Evolutionary conservation across 2,329 filamentous ascomycete species (phyloP).

Genomic region (Alternaria brassicae): DNA sequence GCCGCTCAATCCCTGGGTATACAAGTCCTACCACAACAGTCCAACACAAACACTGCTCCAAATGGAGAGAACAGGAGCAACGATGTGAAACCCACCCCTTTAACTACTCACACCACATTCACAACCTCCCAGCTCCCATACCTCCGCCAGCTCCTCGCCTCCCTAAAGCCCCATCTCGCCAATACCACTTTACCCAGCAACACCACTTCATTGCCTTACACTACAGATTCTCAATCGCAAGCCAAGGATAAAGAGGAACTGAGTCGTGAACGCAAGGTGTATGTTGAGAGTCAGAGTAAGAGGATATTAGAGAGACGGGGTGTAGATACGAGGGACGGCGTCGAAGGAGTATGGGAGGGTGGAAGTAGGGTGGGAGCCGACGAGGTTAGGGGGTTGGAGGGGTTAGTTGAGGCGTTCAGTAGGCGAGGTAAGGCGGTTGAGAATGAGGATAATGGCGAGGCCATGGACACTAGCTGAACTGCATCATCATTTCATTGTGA

Average conservation of each 20-base stretch:
- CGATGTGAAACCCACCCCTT: conserved; percentile 49
- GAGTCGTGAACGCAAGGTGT: conserved; percentile 75
- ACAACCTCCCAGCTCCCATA: conserved; percentile 83
- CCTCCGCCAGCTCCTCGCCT: conserved; percentile 72
- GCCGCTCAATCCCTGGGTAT: conserved; percentile 58
- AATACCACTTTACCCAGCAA: conserved; percentile 43
- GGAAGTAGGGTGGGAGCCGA: conserved; percentile 29
- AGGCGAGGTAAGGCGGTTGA: conserved; percentile 5
- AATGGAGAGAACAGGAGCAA: not conserved
- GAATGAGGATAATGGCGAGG: conserved; percentile 23
- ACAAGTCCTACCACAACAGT: conserved; percentile 40
- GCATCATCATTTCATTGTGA: not conserved
- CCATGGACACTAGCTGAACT: conserved; percentile 34
- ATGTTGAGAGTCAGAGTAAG: conserved; percentile 81
- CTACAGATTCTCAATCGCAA: not conserved
- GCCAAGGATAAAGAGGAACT: conserved; percentile 51
- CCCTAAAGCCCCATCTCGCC: conserved; percentile 69
- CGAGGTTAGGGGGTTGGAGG: conserved; percentile 43
- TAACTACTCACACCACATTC: conserved; percentile 77
- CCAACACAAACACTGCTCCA: conserved; percentile 21
- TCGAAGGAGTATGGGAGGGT: conserved; percentile 41
- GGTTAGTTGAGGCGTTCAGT: conserved; percentile 28
- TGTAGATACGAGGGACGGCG: conserved; percentile 60
- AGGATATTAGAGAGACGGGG: conserved; percentile 78
- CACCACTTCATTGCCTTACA: conserved; percentile 16